Base-by-base conservation (phyloP, 202 grass and related monocot species). In the Schoenoplectus triqueter region DNA sequence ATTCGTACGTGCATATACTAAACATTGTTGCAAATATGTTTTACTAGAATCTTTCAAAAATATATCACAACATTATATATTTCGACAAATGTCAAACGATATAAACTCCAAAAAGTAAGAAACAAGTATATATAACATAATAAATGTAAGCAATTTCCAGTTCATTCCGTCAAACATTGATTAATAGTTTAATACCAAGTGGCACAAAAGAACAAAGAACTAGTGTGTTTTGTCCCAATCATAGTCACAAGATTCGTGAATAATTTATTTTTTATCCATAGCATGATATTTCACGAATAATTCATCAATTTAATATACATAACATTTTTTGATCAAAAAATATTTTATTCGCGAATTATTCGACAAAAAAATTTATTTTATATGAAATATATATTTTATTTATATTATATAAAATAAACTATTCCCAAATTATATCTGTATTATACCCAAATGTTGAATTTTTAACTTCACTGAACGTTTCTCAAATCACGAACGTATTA, bases 131-230 rank as follows among this genome's bases (percentile, higher is more conserved):
- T 70, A 55, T 55, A 45, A 10, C 2, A 55, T 10, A 10, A 57
- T 1, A 56, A 13, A 14, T 31, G 31, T 31, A 15, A 76, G 69
- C 73, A 39, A 56, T 54, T 55, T 14, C 50, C 72, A 1, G 49
- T 75, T 15, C 13, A 17, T 3, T 75, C 39, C 18, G 19, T 75
- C 19, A 75, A 75, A 21, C 10, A 40, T 76, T 49, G 8, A 76
- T 56, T 39, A 76, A 55, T 15, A 76, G 18, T 62, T 62, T 19
- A 49, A 81, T 59, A 81, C 19, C 20, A 50, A 81, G 31, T 31
- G 31, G 1, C 31, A 31, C 31, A 81, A 5, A 20, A 8, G 19
- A 0, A 48, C 3, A 80, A 0, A 46, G 7, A 13, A 82, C 15
- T 63, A 3, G 47, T 64, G 7, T 62, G 15, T 44, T 19, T 19